phyloP scores from a whole-genome alignment of 805 yeast species.

The Komagataella populi region DNA sequence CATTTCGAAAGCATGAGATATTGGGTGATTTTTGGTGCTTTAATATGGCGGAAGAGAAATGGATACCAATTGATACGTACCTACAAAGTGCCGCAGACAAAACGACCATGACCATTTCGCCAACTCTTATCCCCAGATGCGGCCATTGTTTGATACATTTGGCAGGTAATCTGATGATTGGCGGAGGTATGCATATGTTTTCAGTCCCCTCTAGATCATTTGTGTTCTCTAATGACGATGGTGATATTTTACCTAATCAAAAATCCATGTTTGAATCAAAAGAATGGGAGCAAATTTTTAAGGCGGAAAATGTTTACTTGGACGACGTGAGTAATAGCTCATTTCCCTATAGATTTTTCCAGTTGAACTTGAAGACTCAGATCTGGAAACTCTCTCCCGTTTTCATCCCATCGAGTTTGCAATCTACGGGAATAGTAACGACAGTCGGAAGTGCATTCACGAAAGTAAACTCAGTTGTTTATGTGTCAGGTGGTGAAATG shows the following conservation, averaged over 20 bases:
- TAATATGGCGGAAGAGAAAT: constrained; percentile 26
- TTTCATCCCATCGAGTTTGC: background rate
- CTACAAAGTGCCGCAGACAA: constrained; percentile 11
- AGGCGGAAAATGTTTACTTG: background rate
- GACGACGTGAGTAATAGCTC: background rate
- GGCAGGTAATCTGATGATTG: background rate
- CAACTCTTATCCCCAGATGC: background rate
- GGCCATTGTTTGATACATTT: background rate
- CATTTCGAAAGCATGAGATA: constrained; percentile 14
- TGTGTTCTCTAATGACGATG: background rate
- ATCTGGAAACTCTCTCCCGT: background rate
- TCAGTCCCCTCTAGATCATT: background rate
- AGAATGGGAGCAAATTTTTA: background rate
- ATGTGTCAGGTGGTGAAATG: background rate
- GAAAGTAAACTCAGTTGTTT: background rate
- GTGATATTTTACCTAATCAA: background rate
- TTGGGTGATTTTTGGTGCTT: constrained; percentile 39
- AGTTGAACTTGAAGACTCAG: background rate
- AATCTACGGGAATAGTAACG: background rate
- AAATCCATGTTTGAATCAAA: background rate
- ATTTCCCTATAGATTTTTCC: background rate
- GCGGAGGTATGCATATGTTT: background rate
- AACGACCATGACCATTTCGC: background rate
- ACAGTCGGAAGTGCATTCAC: background rate
- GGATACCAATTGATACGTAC: constrained; percentile 18